Evolutionary conservation across 2,329 filamentous ascomycete species (phyloP), one percentile per base, ranked within the genome.

Genomic region (Botrytis squamosa): DNA sequence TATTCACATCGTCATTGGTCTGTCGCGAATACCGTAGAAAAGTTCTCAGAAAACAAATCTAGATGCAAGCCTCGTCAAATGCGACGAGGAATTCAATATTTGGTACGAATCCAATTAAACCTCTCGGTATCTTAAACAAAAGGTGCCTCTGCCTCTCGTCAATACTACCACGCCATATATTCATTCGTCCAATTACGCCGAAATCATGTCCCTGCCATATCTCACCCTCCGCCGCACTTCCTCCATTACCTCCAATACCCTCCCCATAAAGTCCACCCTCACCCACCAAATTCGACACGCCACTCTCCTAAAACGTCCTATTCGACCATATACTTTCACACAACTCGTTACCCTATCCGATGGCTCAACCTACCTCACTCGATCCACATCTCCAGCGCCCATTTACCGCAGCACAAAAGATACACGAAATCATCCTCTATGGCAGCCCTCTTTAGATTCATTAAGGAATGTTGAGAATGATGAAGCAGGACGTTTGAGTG

Each of bases 271-370:
- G 59, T 60, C 57, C 14, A 40, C 63, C 29, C 60, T 40, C 29
- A 42, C 67, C 10, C 74, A 76, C 67, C 79, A 81, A 77, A 72
- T 77, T 65, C 91, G 94, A 75, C 90, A 94, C 82, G 96, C 96
- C 70, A 94, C 93, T 38, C 92, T 97, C 76, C 89, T 98, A 81
- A 88, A 88, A 75, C 93, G 96, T 25, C 94, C 94, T n/a, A 92
- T 94, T 81, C 90, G 95, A 9, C 95, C 96, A 60, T 98, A 98
- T 87, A 93, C 92, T 78, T 98, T 98, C 87, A 98, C 95, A n/a
- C 96, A 99, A 84, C 75, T 99, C 75, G 87, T 99, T 78, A 95
- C 94, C 71, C 91, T 98, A 77, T 93, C 92, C 59, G 96, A 99
- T 85, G 96, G 96, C 79, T 93, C 90, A 80, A 92, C 95, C 75